phyloP scores from a whole-genome alignment of 305 asterid species.

The Plantago lanceolata region DNA sequence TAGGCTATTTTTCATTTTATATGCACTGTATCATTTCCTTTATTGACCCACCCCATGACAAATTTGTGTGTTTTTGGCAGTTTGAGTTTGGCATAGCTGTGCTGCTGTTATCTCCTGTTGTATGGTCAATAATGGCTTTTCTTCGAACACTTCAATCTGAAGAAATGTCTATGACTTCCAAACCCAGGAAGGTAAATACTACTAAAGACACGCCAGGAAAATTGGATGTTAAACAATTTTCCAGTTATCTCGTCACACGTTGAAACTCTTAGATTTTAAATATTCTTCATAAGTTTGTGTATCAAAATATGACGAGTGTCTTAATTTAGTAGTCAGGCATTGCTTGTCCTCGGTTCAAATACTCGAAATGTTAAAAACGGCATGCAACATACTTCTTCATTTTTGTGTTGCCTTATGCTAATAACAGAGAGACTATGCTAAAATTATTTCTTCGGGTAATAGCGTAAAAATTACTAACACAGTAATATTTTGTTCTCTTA shows the following conservation, averaged over 20 bases:
- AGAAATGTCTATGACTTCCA: conserved; percentile 90
- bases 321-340: too few relatives aligned
- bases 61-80: conserved; percentile 44
- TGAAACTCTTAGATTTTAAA: background rate
- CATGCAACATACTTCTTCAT: too few relatives aligned
- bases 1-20: conserved; percentile 14
- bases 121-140: conserved; percentile 97
- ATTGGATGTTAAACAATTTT: conserved; percentile 5
- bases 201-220: conserved; percentile 2
- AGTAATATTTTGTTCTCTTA: background rate
- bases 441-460: background rate
- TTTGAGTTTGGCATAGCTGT: conserved; percentile 95
- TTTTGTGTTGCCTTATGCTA: background rate
- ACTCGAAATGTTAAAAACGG: too few relatives aligned
- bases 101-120: conserved; percentile 88
- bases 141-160: conserved; percentile 95
- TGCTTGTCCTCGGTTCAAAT: too few relatives aligned
- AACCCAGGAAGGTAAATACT: conserved; percentile 77
- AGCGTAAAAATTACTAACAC: background rate
- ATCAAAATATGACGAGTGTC: too few relatives aligned
- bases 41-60: conserved; percentile 20
- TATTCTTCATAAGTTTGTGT: conserved; percentile 3
- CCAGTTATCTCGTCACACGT: conserved; percentile 3
- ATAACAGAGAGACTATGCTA: background rate
- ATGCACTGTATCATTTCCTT: conserved; percentile 12